Evolutionary conservation across 257 asterid genomes (phyloP), one percentile per base, ranked within the genome.

Genomic region (Penstemon newberryi): DNA sequence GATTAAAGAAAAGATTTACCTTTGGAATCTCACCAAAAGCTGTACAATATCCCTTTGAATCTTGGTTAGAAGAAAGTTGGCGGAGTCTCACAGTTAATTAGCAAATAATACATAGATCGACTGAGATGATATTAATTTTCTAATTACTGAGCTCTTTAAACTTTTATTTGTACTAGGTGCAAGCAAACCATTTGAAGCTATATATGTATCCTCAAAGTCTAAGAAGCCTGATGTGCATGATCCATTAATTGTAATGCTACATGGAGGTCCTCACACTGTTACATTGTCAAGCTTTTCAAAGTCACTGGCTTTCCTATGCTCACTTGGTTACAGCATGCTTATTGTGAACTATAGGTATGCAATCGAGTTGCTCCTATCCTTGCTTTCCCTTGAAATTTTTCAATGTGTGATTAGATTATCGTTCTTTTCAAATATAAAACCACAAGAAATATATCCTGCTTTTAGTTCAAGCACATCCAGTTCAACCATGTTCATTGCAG

Each of bases 201-300:
- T 93, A 77, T 81, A 78, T 49, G 95, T 91, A 56, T 93, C 97
- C 9, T 87, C 97, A 76, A 82, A 86, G 69, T 70, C 84, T 5
- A 80, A 67, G 78, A 81, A 79, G 76, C 65, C 79, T 11, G 80
- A 79, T 44, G 63, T 51, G 42, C 75, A 45, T 13, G 89, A 82
- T 76, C 97, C 99, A 4, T 72, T 90, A 41, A 83, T 93, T 50
- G 91, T 86, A 47, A 70, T 90, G 58, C 85, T 93, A 73, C 97
- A 93, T 36, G 97, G 99, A 25, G 99, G 99, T 62, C 97, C 99
- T 51, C 97, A 93, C 76, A 1, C 85, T 60, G 88, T 82, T 36
- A 78, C 78, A 37, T 41, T 81, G 64, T 49, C 96, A 70, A 87
- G 96, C 92, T 90, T 85, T 78, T 82, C 92, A 66, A 90, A 88